phyloP scores from a whole-genome alignment of 2,329 filamentous ascomycete genomes.

The Neonectria faginata region DNA sequence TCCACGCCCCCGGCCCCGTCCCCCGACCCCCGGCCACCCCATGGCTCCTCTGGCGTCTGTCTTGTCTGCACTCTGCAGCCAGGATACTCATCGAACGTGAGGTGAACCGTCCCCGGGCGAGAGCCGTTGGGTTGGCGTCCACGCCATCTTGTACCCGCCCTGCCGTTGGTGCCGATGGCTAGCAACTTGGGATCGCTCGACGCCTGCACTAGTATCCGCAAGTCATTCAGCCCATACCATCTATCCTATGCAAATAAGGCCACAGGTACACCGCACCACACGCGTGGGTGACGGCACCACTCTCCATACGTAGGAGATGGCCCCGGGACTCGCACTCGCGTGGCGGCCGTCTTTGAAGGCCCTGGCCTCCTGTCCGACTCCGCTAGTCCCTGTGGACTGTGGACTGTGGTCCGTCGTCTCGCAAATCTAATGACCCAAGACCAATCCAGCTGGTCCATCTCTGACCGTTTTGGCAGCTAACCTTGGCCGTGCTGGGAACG shows the following conservation, averaged over 20 bases:
- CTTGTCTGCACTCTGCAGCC: conserved; percentile 31
- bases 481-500: conserved; percentile 33
- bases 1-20: conserved; percentile 40
- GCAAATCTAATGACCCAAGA: conserved; percentile 42
- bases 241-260: conserved; percentile 44
- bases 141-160: conserved; percentile 42
- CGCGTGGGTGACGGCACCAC: conserved; percentile 44
- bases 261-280: conserved; percentile 42
- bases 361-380: conserved; percentile 27
- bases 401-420: conserved; percentile 39
- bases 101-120: conserved; percentile 29
- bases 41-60: conserved; percentile 33
- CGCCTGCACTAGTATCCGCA: conserved; percentile 45
- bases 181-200: conserved; percentile 43
- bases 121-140: conserved; percentile 43
- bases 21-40: conserved; percentile 41
- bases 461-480: conserved; percentile 22
- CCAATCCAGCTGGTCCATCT: conserved; percentile 35
- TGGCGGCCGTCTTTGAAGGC: conserved; percentile 27
- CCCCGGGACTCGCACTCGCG: conserved; percentile 40
- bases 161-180: conserved; percentile 43
- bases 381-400: conserved; percentile 32
- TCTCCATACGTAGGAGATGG: conserved; percentile 25
- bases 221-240: conserved; percentile 42
- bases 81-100: conserved; percentile 40